These are phyloP conservation scores for Hypoxylon rubiginosum DNA, from an alignment of 2,329 filamentous ascomycete genomes.

Conservation along the genomic window DNA sequence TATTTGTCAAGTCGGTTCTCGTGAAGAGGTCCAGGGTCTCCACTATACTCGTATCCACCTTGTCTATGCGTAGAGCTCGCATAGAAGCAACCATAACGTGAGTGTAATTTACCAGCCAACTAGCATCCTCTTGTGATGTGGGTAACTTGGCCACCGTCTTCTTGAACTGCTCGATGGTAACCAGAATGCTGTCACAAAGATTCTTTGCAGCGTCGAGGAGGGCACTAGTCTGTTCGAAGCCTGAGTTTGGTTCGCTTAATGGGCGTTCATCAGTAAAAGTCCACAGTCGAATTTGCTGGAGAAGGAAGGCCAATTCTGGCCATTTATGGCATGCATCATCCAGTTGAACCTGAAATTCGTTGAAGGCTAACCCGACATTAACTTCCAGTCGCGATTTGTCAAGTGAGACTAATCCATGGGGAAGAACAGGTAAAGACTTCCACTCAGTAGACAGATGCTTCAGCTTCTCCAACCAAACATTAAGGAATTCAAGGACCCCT, in stretches of 20 bases:
- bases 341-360: slow-evolving; percentile 58
- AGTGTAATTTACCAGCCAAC: slow-evolving; percentile 73
- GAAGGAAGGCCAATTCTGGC: slow-evolving; percentile 73
- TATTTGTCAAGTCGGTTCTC: slow-evolving; percentile 58
- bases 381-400: slow-evolving; percentile 52
- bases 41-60: slow-evolving; percentile 62
- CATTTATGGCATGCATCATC: slow-evolving; percentile 59
- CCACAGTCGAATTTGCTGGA: slow-evolving; percentile 78
- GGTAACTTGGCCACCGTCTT: slow-evolving; percentile 68
- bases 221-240: slow-evolving; percentile 47
- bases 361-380: slow-evolving; percentile 55
- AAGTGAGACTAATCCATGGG: slow-evolving; percentile 63
- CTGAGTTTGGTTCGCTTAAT: slow-evolving; percentile 11
- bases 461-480: slow-evolving; percentile 65
- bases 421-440: slow-evolving; percentile 62
- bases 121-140: slow-evolving; percentile 69
- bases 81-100: slow-evolving; percentile 67
- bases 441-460: slow-evolving; percentile 59
- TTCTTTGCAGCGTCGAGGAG: slow-evolving; percentile 72
- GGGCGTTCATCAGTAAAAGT: slow-evolving; percentile 56
- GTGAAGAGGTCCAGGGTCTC: slow-evolving; percentile 44
- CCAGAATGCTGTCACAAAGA: slow-evolving; percentile 81
- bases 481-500: slow-evolving; percentile 60
- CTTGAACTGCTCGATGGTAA: slow-evolving; percentile 81
- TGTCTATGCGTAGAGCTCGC: slow-evolving; percentile 69